These are phyloP conservation scores for Candida nitratophila DNA, from an alignment of 805 yeast species.

Conservation along the genomic window DNA sequence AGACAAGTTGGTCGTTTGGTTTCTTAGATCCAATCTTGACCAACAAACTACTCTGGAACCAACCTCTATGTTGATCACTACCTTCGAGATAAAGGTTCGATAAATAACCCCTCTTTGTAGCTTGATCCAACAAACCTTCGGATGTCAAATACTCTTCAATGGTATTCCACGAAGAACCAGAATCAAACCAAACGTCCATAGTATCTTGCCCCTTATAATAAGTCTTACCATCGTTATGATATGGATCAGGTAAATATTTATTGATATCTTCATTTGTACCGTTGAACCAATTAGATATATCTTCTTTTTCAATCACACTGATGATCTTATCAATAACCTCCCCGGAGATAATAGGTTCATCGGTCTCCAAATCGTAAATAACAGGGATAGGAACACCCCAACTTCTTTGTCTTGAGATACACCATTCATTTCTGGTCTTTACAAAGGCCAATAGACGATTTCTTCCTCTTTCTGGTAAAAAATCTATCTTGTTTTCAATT, in stretches of 20 bases:
- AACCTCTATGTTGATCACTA: slow-evolving; percentile 97
- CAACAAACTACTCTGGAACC: slow-evolving; percentile 93
- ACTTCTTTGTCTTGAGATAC: slow-evolving; percentile 89
- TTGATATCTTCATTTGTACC: slow-evolving; percentile 29
- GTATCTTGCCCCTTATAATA: slow-evolving; percentile 77
- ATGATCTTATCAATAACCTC: slow-evolving; percentile 54
- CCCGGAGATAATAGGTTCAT: slow-evolving; percentile 55
- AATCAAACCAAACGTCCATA: slow-evolving; percentile 99
- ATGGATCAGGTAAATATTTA: slow-evolving; percentile 67
- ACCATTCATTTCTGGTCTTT: slow-evolving; percentile 85
- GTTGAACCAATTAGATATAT: slow-evolving; percentile 77
- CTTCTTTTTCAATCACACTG: slow-evolving; percentile 43
- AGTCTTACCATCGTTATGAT: slow-evolving; percentile 31
- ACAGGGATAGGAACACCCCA: slow-evolving; percentile 99
- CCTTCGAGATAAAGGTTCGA: slow-evolving; percentile 93
- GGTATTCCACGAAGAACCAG: slow-evolving; percentile 87
- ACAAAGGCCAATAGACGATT: slow-evolving; percentile 70
- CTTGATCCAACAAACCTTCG: slow-evolving; percentile 25
- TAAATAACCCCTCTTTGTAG: slow-evolving; percentile 31
- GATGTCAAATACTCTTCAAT: slow-evolving; percentile 34
- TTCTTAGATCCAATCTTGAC: slow-evolving; percentile 51
- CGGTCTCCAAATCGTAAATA: slow-evolving; percentile 52
- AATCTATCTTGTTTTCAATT: slow-evolving; percentile 49
- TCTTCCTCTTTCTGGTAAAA: slow-evolving; percentile 67
- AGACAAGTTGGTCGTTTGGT: slow-evolving; percentile 13